A percentile compares a stretch with the other conserved stretches of the same genome.
Evolutionary conservation across 805 yeast genomes (phyloP).

Genomic region (Starmerella apis): DNA sequence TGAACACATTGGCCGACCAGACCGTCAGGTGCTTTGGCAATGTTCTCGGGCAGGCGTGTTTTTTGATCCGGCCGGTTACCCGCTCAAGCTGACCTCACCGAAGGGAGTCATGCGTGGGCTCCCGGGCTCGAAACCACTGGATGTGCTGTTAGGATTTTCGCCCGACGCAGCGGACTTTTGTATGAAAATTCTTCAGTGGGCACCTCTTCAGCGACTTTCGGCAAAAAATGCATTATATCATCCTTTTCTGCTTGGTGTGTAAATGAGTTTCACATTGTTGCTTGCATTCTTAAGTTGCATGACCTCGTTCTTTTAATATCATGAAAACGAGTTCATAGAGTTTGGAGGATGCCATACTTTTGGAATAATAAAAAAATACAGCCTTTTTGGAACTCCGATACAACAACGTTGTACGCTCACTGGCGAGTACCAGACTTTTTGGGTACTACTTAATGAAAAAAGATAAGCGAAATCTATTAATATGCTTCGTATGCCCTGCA

Average conservation of each 20-base stretch:
- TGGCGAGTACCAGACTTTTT: no score
- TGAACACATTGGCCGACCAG: slow-evolving; percentile 84
- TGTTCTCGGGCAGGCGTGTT: slow-evolving; percentile 33
- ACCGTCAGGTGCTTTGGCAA: slow-evolving; percentile 32
- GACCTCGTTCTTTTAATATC: no score
- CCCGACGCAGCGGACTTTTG: slow-evolving; percentile 33
- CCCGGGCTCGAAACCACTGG: slow-evolving; percentile 22
- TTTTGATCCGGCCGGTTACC: slow-evolving; percentile 32
- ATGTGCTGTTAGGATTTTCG: slow-evolving; percentile 10
- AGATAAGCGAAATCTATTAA: no score
- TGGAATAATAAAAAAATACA: no score
- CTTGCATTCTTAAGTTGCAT: background rate
- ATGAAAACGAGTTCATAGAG: no score
- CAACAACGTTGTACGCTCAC: no score
- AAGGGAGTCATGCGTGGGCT: slow-evolving; percentile 19
- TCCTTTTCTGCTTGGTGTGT: slow-evolving; percentile 22
- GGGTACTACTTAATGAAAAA: no score
- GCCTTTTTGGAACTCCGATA: no score
- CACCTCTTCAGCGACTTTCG: slow-evolving; percentile 45
- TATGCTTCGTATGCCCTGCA: no score
- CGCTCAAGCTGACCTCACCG: slow-evolving; percentile 22
- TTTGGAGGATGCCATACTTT: no score
- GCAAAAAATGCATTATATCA: slow-evolving; percentile 34
- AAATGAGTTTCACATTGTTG: background rate
- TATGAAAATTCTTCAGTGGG: slow-evolving; percentile 58